Base-by-base conservation (phyloP, 768 basidiomycete genomes). In the Amanita subjunquillea region DNA sequence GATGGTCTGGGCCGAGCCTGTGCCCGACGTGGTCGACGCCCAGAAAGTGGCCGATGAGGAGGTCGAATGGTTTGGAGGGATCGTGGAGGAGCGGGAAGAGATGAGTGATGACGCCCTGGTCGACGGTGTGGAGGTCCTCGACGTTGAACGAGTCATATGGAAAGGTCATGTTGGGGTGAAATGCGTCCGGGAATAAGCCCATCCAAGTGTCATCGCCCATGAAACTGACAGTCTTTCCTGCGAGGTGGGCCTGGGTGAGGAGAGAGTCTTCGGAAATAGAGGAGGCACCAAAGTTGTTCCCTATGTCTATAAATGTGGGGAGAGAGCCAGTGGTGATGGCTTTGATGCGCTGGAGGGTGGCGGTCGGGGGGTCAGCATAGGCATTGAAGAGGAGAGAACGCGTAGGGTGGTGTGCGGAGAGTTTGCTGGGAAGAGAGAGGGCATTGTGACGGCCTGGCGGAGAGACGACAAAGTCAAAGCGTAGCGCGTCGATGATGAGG, bases 1-100 rank as follows among this genome's bases (percentile, higher is more conserved):
- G 79, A 59, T 93, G 87, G 51, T 89, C 84, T 0, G 95, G 92
- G 0, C 95, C 94, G 6, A 97, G 80, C 49, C 96, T 78, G 62
- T 99, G 95, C 0, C 96, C 96, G 38, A 86, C 92, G 63, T 98
- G 96, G 64, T 98, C 96, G 3, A 97, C 91, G 12, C 96, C 96
- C 23, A 99, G 78, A 59, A 92, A 87, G 60, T 98, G 96, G 4
- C 89, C 95, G 25, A 99, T 78, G 22, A 94, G 71, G 54, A 97
- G 79, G 66, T 93, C 90, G 79, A 95, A 97, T 1, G 79, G 69
- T 15, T 70, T 68, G 0, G 70, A 65, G 15, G 61, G 54, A 37
- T 76, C 67, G 48, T 75, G 69, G 4, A 98, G 74, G 20, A 93
- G 75, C 0, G 91, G 91, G 58, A 94, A 83, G 4, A 98, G 72